Base-by-base conservation (phyloP, 2,329 filamentous ascomycete genomes). In the Bisporella sp. region DNA sequence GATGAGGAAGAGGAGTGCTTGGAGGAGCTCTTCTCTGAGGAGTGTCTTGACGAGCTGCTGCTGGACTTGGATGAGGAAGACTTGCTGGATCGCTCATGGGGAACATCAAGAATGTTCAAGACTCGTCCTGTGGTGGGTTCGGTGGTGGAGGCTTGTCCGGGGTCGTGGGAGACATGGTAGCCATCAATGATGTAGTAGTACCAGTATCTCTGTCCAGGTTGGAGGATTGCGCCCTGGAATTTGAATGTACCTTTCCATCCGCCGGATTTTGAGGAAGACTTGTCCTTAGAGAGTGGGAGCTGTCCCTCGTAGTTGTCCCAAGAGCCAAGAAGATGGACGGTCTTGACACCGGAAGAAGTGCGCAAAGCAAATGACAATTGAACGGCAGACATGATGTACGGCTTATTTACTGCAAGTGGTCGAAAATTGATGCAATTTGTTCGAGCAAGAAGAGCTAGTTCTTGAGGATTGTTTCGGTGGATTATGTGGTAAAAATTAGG, bases 151-250 rank as follows among this genome's bases (percentile, higher is more conserved):
- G 87, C 77, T 69, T 90, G 85, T 69, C 87, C 88, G 61, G 92
- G 91, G 75, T 97, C 93, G 79, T 97, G 92, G 55, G 91, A 91
- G 69, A 95, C 86, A 71, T 96, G 91, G 82, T 96, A 96, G 63
- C 93, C 93, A 71, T 99, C 93, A 71, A 97, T 93, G 83, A 97
- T 96, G 80, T 96, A 99, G 83, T 99, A 99, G 84, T 97, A 99
- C 93, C 93, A 99, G 83, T 97, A 97, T 68, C 92, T 85, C 69
- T 89, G 84, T 69, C 92, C 90, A 63, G 89, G 78, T 76, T 92
- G 84, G 64, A 97, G 81, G 54, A 89, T 92, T 56, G 82, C 74
- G 68, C 85, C 86, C 73, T 93, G 87, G 76, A 99, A 96, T 74
- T 89, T 86, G 78, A 99, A 96, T 65, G 89, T 95, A 66, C 92